These are phyloP conservation scores for Talaromyces atroroseus DNA, from an alignment of 2,329 filamentous ascomycete species.

Conservation along the genomic window DNA sequence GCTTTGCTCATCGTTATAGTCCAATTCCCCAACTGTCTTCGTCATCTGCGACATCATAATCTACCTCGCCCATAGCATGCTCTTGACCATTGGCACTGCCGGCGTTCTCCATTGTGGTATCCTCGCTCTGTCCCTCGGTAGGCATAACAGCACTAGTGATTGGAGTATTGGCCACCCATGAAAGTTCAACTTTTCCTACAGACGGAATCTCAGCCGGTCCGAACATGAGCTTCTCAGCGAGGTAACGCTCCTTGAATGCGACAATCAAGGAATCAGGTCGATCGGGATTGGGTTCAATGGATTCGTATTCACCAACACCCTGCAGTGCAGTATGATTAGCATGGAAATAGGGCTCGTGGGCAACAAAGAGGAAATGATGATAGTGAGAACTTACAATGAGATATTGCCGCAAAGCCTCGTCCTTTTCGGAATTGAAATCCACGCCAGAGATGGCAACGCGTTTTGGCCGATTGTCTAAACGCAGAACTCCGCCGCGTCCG, in stretches of 20 bases:
- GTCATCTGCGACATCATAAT: slow-evolving; percentile 48
- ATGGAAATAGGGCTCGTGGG: neutral
- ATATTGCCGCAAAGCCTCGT: slow-evolving; percentile 53
- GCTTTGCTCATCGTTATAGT: slow-evolving; percentile 1
- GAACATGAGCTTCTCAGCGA: slow-evolving; percentile 52
- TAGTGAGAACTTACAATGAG: slow-evolving; percentile 41
- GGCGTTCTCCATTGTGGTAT: slow-evolving; percentile 29
- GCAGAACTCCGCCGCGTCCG: slow-evolving; percentile 46
- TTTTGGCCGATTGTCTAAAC: slow-evolving; percentile 55
- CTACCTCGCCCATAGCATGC: slow-evolving; percentile 33
- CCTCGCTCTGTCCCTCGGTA: slow-evolving; percentile 22
- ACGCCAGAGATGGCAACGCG: slow-evolving; percentile 49
- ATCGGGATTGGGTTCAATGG: slow-evolving; percentile 38
- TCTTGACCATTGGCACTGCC: slow-evolving; percentile 17
- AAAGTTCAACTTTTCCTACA: slow-evolving; percentile 50
- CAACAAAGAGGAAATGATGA: neutral
- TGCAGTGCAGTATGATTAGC: slow-evolving; percentile 19
- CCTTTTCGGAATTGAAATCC: slow-evolving; percentile 43
- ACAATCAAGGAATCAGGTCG: slow-evolving; percentile 37
- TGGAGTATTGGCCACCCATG: slow-evolving; percentile 46
- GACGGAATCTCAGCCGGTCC: slow-evolving; percentile 44
- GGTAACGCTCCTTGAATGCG: slow-evolving; percentile 44
- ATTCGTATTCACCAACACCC: slow-evolving; percentile 44
- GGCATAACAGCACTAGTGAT: slow-evolving; percentile 17
- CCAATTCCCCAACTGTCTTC: slow-evolving; percentile 14